phyloP scores from a whole-genome alignment of 352 stramenopile genomes.

The Globisporangium barbulae region DNA sequence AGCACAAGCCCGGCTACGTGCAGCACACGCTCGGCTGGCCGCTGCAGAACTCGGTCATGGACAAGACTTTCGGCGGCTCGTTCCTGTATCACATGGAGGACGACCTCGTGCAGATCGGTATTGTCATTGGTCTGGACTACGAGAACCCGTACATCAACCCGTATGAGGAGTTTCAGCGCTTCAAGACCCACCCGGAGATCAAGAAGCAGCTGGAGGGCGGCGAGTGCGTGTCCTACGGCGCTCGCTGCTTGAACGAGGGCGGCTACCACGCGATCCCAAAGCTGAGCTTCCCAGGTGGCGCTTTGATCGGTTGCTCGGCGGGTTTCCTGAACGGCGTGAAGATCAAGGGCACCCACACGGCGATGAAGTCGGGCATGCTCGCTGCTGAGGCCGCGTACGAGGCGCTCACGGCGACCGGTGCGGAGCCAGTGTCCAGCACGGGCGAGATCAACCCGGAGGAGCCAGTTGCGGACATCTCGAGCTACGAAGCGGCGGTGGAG shows the following conservation, averaged over 20 bases:
- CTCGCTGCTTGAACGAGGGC: conserved; percentile 92
- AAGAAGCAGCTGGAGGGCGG: conserved; percentile 93
- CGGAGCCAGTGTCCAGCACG: conserved; percentile 61
- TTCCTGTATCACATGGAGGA: conserved; percentile 99
- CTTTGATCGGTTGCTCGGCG: conserved; percentile 95
- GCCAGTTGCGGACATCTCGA: conserved; percentile 59
- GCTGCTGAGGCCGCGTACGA: conserved; percentile 96
- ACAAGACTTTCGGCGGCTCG: conserved; percentile 96
- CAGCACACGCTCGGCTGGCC: conserved; percentile 99
- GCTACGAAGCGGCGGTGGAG: conserved; percentile 89
- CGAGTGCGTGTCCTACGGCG: conserved; percentile 97
- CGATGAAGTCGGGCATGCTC: conserved; percentile 98
- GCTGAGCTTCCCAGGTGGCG: conserved; percentile 96
- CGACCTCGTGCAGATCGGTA: conserved; percentile 93
- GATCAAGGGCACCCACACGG: conserved; percentile 99
- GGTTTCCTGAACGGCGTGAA: conserved; percentile 99
- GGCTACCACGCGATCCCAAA: conserved; percentile 98
- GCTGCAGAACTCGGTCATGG: conserved; percentile 87
- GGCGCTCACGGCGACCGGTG: conserved; percentile 48
- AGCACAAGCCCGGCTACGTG: conserved; percentile 93
- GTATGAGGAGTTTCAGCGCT: conserved; percentile 99
- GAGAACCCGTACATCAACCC: conserved; percentile 99
- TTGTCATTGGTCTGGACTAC: conserved; percentile 99
- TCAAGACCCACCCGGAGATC: conserved; percentile 97
- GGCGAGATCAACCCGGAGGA: conserved; percentile 75